Evolutionary conservation across 306 rosid species (phyloP), one percentile per base, ranked within the genome.

Genomic region (Fagus sylvatica): DNA sequence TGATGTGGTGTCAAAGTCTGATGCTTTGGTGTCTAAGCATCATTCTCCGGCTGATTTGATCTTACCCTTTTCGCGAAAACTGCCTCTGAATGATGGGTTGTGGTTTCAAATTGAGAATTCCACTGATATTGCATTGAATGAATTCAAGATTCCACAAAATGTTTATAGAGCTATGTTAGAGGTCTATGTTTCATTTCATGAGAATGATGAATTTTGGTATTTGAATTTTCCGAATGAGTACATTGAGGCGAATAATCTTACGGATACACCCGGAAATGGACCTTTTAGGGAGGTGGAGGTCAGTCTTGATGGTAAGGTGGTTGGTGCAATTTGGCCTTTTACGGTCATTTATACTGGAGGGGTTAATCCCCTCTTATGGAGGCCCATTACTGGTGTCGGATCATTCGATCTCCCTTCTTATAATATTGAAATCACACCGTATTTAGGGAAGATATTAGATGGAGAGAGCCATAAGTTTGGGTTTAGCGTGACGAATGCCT

Each of bases 271-370:
- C 3, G 97, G 96, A 33, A 90, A 91, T 82, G 99, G 99, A 17
- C 87, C 98, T 4, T 95, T 93, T 73, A 88, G 99, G 87, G 98
- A 95, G 86, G 92, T 95, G 79, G 81, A 89, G 70, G 87, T 90
- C 17, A 84, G 87, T 81, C 86, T 95, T 74, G 98, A 95, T 62
- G 85, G 70, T 54, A 73, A 81, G 0, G 67, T 86, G 69, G 91
- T 88, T 72, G 99, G 96, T 59, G 87, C 90, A 0, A 65, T 93
- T 54, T 95, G 98, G 96, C 99, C 99, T 11, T 95, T 91, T 76
- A 89, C 98, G 54, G 99, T 95, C 73, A 88, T 95, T 41, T 95
- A 71, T 48, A 93, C 98, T 4, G 99, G 99, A 55, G 97, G 99
- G 74, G 66, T 91, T 37, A 88, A 91, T 80, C 99, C 99, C 4